Percentiles rank a stretch among this genome's conserved stretches.
Conservation (phyloP, 2,329 filamentous ascomycete genomes). For the Madurella fahalii region DNA sequence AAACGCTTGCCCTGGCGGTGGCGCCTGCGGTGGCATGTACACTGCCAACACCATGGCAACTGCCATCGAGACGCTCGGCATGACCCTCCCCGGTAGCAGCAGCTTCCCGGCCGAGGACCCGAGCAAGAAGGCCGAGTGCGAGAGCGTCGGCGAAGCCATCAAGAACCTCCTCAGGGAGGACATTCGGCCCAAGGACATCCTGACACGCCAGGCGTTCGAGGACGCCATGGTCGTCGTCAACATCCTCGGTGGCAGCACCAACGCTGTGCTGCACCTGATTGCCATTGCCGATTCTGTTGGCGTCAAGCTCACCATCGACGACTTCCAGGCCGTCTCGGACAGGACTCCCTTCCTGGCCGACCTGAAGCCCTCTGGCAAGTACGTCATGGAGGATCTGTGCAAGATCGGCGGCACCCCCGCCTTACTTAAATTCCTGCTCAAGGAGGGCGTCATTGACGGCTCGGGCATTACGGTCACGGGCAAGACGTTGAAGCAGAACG, state of each 20-base stretch:
- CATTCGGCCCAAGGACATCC: conserved; percentile 71
- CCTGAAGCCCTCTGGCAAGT: conserved; percentile 80
- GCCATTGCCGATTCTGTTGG: conserved; percentile 79
- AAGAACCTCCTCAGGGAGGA: conserved; percentile 71
- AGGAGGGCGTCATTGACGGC: conserved; percentile 77
- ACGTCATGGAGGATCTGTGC: conserved; percentile 79
- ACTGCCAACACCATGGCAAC: conserved; percentile 75
- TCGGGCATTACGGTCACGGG: conserved; percentile 80
- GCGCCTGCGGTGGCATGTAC: conserved; percentile 85
- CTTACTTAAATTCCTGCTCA: conserved; percentile 82
- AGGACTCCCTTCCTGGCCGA: conserved; percentile 76
- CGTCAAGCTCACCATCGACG: conserved; percentile 77
- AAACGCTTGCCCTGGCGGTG: conserved; percentile 79
- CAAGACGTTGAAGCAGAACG: conserved; percentile 84
- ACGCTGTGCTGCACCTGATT: conserved; percentile 79
- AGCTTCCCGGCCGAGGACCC: conserved; percentile 73
- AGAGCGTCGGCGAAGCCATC: conserved; percentile 67
- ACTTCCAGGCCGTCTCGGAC: conserved; percentile 80
- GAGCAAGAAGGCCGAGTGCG: conserved; percentile 69
- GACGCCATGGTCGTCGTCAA: conserved; percentile 81
- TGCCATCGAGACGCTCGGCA: conserved; percentile 67
- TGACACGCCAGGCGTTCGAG: conserved; percentile 77
- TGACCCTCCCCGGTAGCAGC: conserved; percentile 78
- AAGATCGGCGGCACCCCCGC: conserved; percentile 83
- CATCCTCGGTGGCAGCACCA: conserved; percentile 79